Conservation (phyloP, 768 basidiomycete species). For the Pholiota conissans region DNA sequence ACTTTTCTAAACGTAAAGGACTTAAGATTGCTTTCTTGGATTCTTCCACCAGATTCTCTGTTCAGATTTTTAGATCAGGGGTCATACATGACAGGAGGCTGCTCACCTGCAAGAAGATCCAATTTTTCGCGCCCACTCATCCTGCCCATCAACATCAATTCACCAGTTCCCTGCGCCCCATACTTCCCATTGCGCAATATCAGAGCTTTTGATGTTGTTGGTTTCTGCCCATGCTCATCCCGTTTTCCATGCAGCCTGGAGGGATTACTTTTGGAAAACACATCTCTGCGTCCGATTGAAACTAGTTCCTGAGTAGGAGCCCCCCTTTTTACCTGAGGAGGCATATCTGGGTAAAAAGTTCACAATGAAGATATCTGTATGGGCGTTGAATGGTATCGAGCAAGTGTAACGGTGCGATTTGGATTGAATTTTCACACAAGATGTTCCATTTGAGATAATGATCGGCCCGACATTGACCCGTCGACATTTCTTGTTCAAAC, state of each 20-base stretch:
- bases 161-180: slow-evolving; percentile 71
- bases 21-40: slow-evolving; percentile 58
- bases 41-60: slow-evolving; percentile 68
- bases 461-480: slow-evolving; percentile 13
- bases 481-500: no score
- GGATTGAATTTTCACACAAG: no score
- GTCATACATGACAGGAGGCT: slow-evolving; percentile 3
- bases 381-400: no score
- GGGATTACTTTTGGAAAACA: slow-evolving; percentile 32
- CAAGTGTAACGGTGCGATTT: not conserved
- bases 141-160: slow-evolving; percentile 55
- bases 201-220: slow-evolving; percentile 69
- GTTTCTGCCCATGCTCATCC: slow-evolving; percentile 31
- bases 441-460: slow-evolving; percentile 12
- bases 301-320: slow-evolving; percentile 49
- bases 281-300: slow-evolving; percentile 52
- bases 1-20: slow-evolving; percentile 65
- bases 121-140: slow-evolving; percentile 80
- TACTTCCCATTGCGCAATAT: slow-evolving; percentile 74
- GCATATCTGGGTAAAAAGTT: slow-evolving; percentile 16
- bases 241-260: slow-evolving; percentile 30
- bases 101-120: slow-evolving; percentile 72
- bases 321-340: slow-evolving; percentile 22
- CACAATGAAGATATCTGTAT: not conserved
- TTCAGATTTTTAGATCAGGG: not conserved